Evolutionary conservation across 164 flowering plant species (phyloP).

Genomic region (Tetrastigma voinierianum): DNA sequence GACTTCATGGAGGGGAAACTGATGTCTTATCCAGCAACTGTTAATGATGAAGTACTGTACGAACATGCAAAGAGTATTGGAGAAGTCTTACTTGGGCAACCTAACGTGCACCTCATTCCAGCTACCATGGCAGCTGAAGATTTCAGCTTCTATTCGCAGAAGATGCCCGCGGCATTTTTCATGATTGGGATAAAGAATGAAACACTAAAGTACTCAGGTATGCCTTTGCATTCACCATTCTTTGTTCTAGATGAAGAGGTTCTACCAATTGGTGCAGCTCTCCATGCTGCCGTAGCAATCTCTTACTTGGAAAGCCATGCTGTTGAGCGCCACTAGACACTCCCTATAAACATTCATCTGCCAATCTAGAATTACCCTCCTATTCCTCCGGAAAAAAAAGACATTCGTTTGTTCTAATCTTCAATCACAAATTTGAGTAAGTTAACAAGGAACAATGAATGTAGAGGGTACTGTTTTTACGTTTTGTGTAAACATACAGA

Average conservation of each 20-base stretch:
- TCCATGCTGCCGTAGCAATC: slow-evolving; percentile 71
- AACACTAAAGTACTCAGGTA: slow-evolving; percentile 25
- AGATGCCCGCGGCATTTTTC: slow-evolving; percentile 46
- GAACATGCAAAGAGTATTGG: slow-evolving; percentile 57
- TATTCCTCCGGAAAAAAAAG: too few species aligned
- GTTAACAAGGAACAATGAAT: too few species aligned
- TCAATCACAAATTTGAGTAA: too few species aligned
- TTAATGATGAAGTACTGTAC: slow-evolving; percentile 57
- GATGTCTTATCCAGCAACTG: slow-evolving; percentile 49
- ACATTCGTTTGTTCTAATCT: too few species aligned
- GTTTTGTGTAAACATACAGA: too few species aligned
- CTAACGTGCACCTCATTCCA: slow-evolving; percentile 35
- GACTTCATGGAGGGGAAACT: slow-evolving; percentile 59
- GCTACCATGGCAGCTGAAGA: slow-evolving; percentile 66
- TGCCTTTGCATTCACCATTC: slow-evolving; percentile 49
- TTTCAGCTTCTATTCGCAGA: slow-evolving; percentile 63
- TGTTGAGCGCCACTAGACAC: not conserved
- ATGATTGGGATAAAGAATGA: slow-evolving; percentile 50
- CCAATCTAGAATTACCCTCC: too few species aligned
- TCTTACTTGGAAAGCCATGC: slow-evolving; percentile 44
- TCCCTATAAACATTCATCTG: too few species aligned
- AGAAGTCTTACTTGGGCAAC: slow-evolving; percentile 46
- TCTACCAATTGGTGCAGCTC: slow-evolving; percentile 76
- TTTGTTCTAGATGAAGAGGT: slow-evolving; percentile 60
- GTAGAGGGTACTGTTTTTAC: too few species aligned